Evolutionary conservation across 306 rosid species (phyloP).

Genomic region (Fragaria nilgerrensis): DNA sequence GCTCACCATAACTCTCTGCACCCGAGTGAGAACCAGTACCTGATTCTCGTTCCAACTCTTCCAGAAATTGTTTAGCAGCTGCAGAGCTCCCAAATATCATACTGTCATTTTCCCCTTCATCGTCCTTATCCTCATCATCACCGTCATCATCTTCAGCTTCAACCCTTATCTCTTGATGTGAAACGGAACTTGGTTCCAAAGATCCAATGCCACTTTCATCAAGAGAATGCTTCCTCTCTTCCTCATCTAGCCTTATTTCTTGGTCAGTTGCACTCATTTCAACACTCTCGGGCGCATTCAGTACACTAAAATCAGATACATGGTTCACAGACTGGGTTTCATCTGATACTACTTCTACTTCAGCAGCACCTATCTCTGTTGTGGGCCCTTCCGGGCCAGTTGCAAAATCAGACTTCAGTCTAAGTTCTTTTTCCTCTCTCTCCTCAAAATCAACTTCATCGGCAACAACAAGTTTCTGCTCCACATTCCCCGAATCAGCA

Average conservation of each 20-base stretch:
- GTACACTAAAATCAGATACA: conserved; percentile 10
- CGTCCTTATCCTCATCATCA: neutral
- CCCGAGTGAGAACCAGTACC: conserved; percentile 49
- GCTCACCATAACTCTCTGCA: conserved; percentile 47
- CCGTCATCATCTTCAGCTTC: conserved; percentile 10
- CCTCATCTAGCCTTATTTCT: conserved; percentile 32
- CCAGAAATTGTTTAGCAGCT: conserved; percentile 58
- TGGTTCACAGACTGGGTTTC: conserved; percentile 12
- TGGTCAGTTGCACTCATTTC: conserved; percentile 27
- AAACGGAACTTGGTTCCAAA: conserved; percentile 5
- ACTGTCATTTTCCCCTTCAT: conserved; percentile 57
- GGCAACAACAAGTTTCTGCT: conserved; percentile 10
- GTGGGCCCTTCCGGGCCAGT: neutral
- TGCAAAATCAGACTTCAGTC: conserved; percentile 23
- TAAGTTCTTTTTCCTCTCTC: conserved; percentile 21
- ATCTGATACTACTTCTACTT: conserved; percentile 11
- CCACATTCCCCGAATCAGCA: conserved; percentile 26
- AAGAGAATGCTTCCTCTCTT: conserved; percentile 26
- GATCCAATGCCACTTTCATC: conserved; percentile 33
- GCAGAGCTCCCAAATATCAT: conserved; percentile 65
- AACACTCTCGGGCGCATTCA: conserved; percentile 19
- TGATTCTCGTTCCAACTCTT: conserved; percentile 61
- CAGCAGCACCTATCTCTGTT: conserved; percentile 8
- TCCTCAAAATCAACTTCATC: conserved; percentile 22
- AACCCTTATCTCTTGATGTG: conserved; percentile 1